Evolutionary conservation across 2,329 filamentous ascomycete genomes (phyloP), one percentile per base, ranked within the genome.

Genomic region (Metarhizium robertsii): DNA sequence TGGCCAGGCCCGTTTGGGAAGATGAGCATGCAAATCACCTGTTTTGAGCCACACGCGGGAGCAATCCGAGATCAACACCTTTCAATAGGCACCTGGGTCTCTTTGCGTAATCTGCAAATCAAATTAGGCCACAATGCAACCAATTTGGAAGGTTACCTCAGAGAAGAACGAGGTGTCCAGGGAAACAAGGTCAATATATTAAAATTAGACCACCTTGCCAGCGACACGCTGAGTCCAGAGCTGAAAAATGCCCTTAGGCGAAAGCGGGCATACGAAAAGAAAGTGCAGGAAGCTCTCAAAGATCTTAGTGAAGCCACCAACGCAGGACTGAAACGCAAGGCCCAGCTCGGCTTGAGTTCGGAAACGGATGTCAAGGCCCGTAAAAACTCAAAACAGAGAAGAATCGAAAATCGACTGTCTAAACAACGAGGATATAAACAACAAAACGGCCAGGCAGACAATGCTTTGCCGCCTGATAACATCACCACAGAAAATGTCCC

Each of bases 1-100:
- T 95, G 88, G 88, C 73, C 74, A 2, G 90, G 91, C 0, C 92
- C 92, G 0, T 86, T 75, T 61, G 92, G 91, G 2, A 84, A 85
- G 63, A 75, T 80, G 64, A 86, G 84, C 1, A 74, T 96, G 53
- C 84, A 86, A 61, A 71, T 96, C 29, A 87, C 83, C 32, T 77
- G 88, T 32, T 95, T 77, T 67, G 83, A 86, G 14, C 80, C 81
- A 0, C 87, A 96, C 67, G 81, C 84, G 1, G 62, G 66, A 1
- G 81, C 73, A 59, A 78, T 86, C n/a, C 76, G 75, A 16, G 64
- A 76, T 0, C 67, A 59, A 1, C 52, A 81, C 6, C 71, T 94
- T 30, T 71, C 75, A 2, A 67, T 73, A n/a, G 80, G 81, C 3
- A 73, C 83, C 29, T 85, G 86, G 75, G 71, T 95, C 2, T 71